phyloP scores from a whole-genome alignment of 768 basidiomycete genomes.

The Coprinopsis strossmayeri region DNA sequence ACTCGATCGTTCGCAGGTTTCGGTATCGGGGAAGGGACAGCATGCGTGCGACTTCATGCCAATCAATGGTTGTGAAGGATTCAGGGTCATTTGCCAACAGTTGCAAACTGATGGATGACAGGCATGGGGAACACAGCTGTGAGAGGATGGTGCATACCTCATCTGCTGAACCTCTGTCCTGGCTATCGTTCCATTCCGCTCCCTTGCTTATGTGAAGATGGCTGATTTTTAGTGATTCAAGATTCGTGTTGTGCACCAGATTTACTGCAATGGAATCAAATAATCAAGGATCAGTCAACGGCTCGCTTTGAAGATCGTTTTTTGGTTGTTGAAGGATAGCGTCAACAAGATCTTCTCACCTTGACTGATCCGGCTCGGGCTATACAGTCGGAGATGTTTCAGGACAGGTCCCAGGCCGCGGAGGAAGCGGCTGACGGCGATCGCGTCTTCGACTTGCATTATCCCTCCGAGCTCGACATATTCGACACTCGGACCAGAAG shows the following conservation, averaged over 20 bases:
- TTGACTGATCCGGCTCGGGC: constrained; percentile 19
- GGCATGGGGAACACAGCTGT: constrained; percentile 9
- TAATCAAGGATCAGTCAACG: not conserved
- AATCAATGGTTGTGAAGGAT: constrained; percentile 7
- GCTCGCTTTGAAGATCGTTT: not conserved
- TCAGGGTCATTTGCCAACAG: constrained; percentile 9
- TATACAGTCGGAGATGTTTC: constrained; percentile 17
- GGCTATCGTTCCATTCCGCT: no score
- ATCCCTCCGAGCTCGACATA: constrained; percentile 10
- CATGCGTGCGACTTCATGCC: constrained; percentile 8
- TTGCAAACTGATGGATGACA: constrained; percentile 8
- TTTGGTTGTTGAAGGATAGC: not conserved
- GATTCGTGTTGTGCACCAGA: constrained; percentile 11
- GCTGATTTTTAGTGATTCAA: constrained; percentile 16
- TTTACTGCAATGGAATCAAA: constrained; percentile 6
- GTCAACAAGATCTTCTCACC: constrained; percentile 11
- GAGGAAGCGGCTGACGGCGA: constrained; percentile 19
- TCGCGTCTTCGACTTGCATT: constrained; percentile 17
- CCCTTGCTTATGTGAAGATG: constrained; percentile 19
- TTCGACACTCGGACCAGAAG: not conserved
- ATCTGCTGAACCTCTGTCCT: constrained; percentile 6
- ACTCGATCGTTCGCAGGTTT: constrained; percentile 7
- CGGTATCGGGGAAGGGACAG: constrained; percentile 11
- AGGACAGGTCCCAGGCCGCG: constrained; percentile 17
- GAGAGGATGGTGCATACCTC: constrained; percentile 12